These are phyloP conservation scores for Xylariomycetidae sp. DNA, from an alignment of 2,329 filamentous ascomycete genomes.

Conservation along the genomic window DNA sequence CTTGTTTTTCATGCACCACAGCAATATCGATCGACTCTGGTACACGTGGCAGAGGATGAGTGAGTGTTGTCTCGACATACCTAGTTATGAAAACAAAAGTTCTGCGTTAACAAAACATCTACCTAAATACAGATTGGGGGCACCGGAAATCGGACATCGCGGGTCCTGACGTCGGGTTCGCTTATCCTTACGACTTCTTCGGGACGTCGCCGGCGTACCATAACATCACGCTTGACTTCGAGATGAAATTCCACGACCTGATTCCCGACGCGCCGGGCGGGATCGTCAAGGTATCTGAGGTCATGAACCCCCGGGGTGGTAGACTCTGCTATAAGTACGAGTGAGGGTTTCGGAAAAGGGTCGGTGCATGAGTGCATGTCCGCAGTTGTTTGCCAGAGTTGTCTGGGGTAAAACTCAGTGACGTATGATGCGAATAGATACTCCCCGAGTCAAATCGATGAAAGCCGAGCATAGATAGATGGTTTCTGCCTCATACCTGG, in stretches of 20 bases:
- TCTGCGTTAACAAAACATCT: too few relatives aligned
- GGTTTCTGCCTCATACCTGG: too few relatives aligned
- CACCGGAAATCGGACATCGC: constrained; percentile 24
- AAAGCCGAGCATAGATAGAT: too few relatives aligned
- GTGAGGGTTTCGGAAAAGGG: too few relatives aligned
- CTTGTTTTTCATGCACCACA: constrained; percentile 30
- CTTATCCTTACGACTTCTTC: constrained; percentile 29
- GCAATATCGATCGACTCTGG: constrained; percentile 22
- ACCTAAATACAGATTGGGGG: constrained; percentile 21
- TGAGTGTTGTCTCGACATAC: not conserved
- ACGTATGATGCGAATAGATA: too few relatives aligned
- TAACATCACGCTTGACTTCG: constrained; percentile 27
- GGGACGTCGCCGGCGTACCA: constrained; percentile 25
- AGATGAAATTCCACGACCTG: constrained; percentile 8
- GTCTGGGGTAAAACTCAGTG: too few relatives aligned
- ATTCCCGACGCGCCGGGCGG: too few relatives aligned
- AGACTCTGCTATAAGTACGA: constrained; percentile 13
- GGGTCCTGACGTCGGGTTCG: constrained; percentile 28
- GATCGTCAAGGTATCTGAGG: constrained; percentile 6
- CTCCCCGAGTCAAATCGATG: too few relatives aligned
- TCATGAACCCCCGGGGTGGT: constrained; percentile 9
- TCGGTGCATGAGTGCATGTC: too few relatives aligned
- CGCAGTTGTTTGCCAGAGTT: too few relatives aligned
- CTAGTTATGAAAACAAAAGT: too few relatives aligned
- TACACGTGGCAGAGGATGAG: constrained; percentile 27